A percentile compares a stretch with the other conserved stretches of the same genome.
phyloP scores from a whole-genome alignment of 1,139 yeast species.

The Geotrichum europaeum region DNA sequence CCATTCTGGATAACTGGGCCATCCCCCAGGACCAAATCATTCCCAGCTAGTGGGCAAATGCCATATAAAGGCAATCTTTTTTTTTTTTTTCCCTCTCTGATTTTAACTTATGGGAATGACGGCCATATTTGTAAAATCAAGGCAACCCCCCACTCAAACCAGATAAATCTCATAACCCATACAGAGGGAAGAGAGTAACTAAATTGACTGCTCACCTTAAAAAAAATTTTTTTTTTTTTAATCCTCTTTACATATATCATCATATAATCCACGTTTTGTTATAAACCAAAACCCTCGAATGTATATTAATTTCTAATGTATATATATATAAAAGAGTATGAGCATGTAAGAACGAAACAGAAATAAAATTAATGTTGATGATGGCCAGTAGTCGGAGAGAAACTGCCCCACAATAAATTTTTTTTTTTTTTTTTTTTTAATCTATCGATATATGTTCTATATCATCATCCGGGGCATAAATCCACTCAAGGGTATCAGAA shows the following conservation, averaged over 20 bases:
- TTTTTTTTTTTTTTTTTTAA: neutral
- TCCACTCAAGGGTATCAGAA: slow-evolving; percentile 34
- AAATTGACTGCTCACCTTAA: too few relatives aligned
- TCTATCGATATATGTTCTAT: slow-evolving; percentile 4
- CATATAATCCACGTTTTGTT: too few relatives aligned
- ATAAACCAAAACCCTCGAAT: neutral
- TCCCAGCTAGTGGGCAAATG: neutral
- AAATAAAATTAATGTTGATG: neutral
- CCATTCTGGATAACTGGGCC: slow-evolving; percentile 14
- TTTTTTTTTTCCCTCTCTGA: neutral
- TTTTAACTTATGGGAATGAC: too few relatives aligned
- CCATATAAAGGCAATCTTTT: neutral
- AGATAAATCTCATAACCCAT: too few relatives aligned
- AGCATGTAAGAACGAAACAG: neutral
- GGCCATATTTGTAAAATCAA: too few relatives aligned
- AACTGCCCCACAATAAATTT: neutral
- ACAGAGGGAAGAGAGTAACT: too few relatives aligned
- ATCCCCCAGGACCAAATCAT: slow-evolving; percentile 11
- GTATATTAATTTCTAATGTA: neutral
- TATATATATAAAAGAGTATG: neutral
- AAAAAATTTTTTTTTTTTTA: too few relatives aligned
- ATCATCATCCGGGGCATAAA: slow-evolving; percentile 31
- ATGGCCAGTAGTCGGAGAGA: neutral
- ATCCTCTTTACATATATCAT: too few relatives aligned
- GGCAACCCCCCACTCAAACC: too few relatives aligned